Base-by-base conservation (phyloP, 2,329 filamentous ascomycete species). In the Xenoacremonium recifei region DNA sequence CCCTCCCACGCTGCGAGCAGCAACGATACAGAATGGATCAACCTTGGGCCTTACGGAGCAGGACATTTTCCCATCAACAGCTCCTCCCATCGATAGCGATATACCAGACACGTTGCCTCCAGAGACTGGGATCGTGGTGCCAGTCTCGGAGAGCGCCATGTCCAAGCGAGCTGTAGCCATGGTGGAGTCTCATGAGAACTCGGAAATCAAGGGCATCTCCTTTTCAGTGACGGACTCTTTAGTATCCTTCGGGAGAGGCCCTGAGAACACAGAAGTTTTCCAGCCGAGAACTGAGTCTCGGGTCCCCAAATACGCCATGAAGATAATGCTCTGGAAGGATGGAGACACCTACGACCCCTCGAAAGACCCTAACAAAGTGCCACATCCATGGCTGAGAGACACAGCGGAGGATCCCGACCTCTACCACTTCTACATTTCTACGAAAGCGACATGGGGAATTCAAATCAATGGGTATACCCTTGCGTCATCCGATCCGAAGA, bases 281-380 rank as follows among this genome's bases (percentile, higher is more conserved):
- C 65, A 76, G 1, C 71, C 83, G 35, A 68, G 64, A 21, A 67
- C 70, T 18, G 89, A 96, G 51, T 76, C 73, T 3, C 84, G 83
- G 13, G 80, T 97, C 25, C 89, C 91, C 2, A 92, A 92, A 59
- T 84, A 84, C 49, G 89, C 88, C 1, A 81, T 96, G 53, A 85
- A 87, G 55, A 71, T 96, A 27, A 73, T 89, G 23, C 79, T 93
- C 21, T 89, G 85, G 76, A 82, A 79, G 41, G 76, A 82, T 1
- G 79, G 79, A 35, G 77, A 82, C 1, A 79, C 79, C 10, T 84
- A 84, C 44, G 84, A 88, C 43, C 72, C 77, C 6, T 70, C 70
- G 36, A 74, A 72, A 35, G 74, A 78, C 17, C 38, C 70, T 71
- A 25, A 76, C 76, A 38, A 79, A 77, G 49, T 73, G 76, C 42